Base-by-base conservation (phyloP, 164 flowering plant genomes). In the Aristolochia contorta region DNA sequence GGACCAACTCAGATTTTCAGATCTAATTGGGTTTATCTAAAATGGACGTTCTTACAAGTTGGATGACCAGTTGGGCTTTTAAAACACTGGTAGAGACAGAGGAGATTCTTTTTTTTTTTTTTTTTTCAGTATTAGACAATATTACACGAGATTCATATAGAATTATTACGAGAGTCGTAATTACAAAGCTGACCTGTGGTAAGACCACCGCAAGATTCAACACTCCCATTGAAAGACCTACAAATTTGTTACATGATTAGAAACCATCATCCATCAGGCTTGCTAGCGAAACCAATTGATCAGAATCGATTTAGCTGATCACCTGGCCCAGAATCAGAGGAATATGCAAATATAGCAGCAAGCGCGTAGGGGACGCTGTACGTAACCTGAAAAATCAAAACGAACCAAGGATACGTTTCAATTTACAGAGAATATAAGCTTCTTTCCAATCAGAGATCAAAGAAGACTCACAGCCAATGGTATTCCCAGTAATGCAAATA, bases 211-310 rank as follows among this genome's bases (percentile, higher is more conserved):
- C 54, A 18, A 60, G 63, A 50, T 60, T 60, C 16, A 60, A 54
- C 7, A 60, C 55, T 47, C 63, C 63, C 63, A 60, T 60, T 18
- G 63, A 2, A 16, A 60, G 55, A 16, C 63, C 63, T 60, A 49
- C 22, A 12, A 4, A 20, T 45, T 43, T 20, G 1, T 19, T 16
- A 21, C 27, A 43, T 12, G 43, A 25, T 58, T 2, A 23, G n/a
- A 23, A 57, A 33, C 13, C 19, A 27, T 2, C 30, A 27, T 27
- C 30, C 33, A 4, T 16, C 14, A 16, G 1, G 19, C 19, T 19
- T 54, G 56, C 13, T 4, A 7, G 22, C 12, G 12, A 7, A 54
- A 54, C 8, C 3, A 19, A 13, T 54, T 19, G 24, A n/a, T n/a
- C n/a, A 54, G 8, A 32, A 32, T 57, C 12, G 59, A 15, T 12